A percentile compares a stretch with the other conserved stretches of the same genome.
These are phyloP conservation scores for Sisymbrium irio DNA, from an alignment of 345 rosid genomes.

Conservation along the genomic window DNA sequence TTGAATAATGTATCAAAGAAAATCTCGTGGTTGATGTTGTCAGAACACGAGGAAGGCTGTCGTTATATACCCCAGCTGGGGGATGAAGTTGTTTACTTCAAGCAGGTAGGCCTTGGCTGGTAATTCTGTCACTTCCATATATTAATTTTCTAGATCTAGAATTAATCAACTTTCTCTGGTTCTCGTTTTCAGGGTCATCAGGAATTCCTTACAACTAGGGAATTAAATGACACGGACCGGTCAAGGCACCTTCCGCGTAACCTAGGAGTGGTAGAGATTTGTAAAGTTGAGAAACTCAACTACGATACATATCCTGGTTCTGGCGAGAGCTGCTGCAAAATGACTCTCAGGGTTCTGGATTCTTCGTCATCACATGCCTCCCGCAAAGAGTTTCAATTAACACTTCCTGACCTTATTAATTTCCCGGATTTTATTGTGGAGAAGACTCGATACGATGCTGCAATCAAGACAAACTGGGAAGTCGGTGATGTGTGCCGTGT, in stretches of 20 bases:
- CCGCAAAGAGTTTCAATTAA: conserved; percentile 58
- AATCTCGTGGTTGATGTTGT: conserved; percentile 82
- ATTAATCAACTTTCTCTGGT: conserved; percentile 15
- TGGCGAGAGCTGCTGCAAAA: conserved; percentile 94
- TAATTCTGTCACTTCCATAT: not conserved
- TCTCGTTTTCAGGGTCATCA: conserved; percentile 77
- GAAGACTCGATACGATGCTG: conserved; percentile 78
- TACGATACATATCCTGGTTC: conserved; percentile 83
- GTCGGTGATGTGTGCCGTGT: conserved; percentile 69
- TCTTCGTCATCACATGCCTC: conserved; percentile 48
- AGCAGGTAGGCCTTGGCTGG: conserved; percentile 56
- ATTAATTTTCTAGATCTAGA: conserved; percentile 4
- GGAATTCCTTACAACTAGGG: conserved; percentile 48
- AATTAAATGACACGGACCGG: conserved; percentile 52
- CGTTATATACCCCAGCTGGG: conserved; percentile 92
- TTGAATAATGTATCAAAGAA: conserved; percentile 44
- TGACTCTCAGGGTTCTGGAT: conserved; percentile 76
- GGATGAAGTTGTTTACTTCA: conserved; percentile 82
- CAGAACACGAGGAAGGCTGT: conserved; percentile 80
- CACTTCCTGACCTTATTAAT: conserved; percentile 72
- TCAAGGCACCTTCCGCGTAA: conserved; percentile 55
- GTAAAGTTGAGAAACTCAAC: conserved; percentile 69
- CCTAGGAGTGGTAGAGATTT: conserved; percentile 71
- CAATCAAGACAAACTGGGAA: conserved; percentile 64
- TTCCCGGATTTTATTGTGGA: conserved; percentile 92